Evolutionary conservation across 768 basidiomycete genomes (phyloP), one percentile per base, ranked within the genome.

Genomic region (Serpula lacrymans): DNA sequence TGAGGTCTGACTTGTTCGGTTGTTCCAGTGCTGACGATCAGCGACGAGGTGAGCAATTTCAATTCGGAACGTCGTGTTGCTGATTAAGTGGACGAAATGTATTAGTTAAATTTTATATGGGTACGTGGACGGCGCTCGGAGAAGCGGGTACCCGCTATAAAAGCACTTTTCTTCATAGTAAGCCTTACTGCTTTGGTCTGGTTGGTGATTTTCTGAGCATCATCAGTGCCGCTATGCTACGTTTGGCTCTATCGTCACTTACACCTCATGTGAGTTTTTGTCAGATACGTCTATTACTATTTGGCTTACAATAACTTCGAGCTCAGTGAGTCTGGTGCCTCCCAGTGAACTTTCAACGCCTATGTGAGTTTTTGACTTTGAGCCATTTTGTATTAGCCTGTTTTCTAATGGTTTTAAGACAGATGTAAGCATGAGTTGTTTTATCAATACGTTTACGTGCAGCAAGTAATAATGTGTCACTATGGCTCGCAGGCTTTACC

Each of bases 221-320:
- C 16, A 18, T 17, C 14, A 42, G 41, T 37, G 37, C 21, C 41
- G 41, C 22, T 42, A 42, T n/a, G 36, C 37, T 9, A 34, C 41
- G 12, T 34, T 42, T 26, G 36, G 37, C n/a, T 6, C 37, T 3
- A 34, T n/a, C 20, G 21, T 42, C n/a, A 8, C 37, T 8, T 20
- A 20, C 13, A 42, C 41, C n/a, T 26, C 27, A 6, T 27, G 41
- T 42, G 35, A 42, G 41, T 27, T 9, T n/a, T n/a, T n/a, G n/a
- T n/a, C n/a, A n/a, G n/a, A n/a, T n/a, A n/a, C n/a, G n/a, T n/a
- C n/a, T n/a, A n/a, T n/a, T n/a, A n/a, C n/a, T n/a, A n/a, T n/a
- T n/a, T n/a, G n/a, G n/a, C n/a, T n/a, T n/a, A n/a, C n/a, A n/a
- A n/a, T n/a, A n/a, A n/a, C n/a, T n/a, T n/a, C n/a, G n/a, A n/a